These are phyloP conservation scores for Saxophila tyrrhenica DNA, from an alignment of 495 filamentous ascomycete genomes.

Conservation along the genomic window DNA sequence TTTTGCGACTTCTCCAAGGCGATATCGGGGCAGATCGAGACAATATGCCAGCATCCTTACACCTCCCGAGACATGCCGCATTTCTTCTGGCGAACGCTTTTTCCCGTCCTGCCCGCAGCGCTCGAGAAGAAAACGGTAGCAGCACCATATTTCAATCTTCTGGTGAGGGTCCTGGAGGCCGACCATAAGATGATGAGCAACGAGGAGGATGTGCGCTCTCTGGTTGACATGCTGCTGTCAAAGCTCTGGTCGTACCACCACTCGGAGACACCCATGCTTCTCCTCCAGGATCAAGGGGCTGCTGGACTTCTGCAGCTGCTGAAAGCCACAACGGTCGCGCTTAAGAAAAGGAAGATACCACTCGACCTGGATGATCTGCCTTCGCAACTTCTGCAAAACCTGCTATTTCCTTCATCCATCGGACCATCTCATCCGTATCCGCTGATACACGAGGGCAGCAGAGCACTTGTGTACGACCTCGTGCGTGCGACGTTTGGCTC, in stretches of 20 bases:
- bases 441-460: slow-evolving; percentile 1
- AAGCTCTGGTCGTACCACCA: slow-evolving; percentile 6
- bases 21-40: neutral
- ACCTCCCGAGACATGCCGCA: neutral
- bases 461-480: slow-evolving; percentile 8
- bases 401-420: slow-evolving; percentile 6
- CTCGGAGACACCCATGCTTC: neutral
- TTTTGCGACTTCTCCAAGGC: neutral
- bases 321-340: neutral
- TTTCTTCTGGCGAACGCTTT: slow-evolving; percentile 3
- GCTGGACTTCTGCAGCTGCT: slow-evolving; percentile 8
- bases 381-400: neutral
- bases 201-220: slow-evolving; percentile 3
- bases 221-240: neutral
- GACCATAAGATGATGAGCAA: neutral
- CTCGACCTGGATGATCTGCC: slow-evolving; percentile 1
- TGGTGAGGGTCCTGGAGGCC: neutral
- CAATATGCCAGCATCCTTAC: neutral
- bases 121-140: neutral
- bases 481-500: slow-evolving; percentile 4
- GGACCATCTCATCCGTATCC: neutral
- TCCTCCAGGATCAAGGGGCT: slow-evolving; percentile 3
- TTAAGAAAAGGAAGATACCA: slow-evolving; percentile 14
- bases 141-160: slow-evolving; percentile 3
- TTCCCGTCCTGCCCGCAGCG: neutral